Base-by-base conservation (phyloP, 1,139 yeast genomes). In the Barnettozyma hawaiiensis region DNA sequence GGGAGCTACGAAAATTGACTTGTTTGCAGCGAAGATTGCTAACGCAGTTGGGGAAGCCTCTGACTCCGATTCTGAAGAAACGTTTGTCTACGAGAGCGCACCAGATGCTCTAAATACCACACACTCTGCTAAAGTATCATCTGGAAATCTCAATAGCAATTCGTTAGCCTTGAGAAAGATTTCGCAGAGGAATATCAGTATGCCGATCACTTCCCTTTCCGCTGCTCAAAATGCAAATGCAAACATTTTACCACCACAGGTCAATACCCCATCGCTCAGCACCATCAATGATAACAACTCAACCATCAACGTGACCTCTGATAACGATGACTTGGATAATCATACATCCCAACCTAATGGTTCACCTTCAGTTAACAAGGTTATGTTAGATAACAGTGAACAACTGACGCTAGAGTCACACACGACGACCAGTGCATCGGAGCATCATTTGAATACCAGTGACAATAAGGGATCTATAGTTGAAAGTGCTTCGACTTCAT, bases 1-100 rank as follows among this genome's bases (percentile, higher is more conserved):
- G 10, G 55, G 56, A 7, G 59, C 67, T 8, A 65, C 95, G 5
- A 76, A 89, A 58, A 92, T 96, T 0, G 97, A 90, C 57, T 80
- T 86, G 46, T 90, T 90, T 64, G 97, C 97, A 11, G 97, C 97
- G 1, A 84, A 84, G 54, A 69, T 90, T 49, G 97, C 97, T 7
- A 82, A 89, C 50, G 97, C 97, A 1, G 95, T 90, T 8, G 96
- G 86, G 53, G 96, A 87, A 54, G 87, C 78, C 21, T 89, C 85
- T 47, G 77, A 84, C 37, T 81, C 90, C 33, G 97, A 87, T 60
- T 80, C 90, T 34, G 96, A 89, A 54, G 97, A 92, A 61, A 86
- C 96, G 1, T 90, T 90, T 70, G 96, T 90, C 11, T 90, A 90
- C 60, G 97, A 89, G 55, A 65, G 64, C 40, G 63, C 70, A 2